Evolutionary conservation across 345 rosid species (phyloP).

Genomic region (Linum trigynum): DNA sequence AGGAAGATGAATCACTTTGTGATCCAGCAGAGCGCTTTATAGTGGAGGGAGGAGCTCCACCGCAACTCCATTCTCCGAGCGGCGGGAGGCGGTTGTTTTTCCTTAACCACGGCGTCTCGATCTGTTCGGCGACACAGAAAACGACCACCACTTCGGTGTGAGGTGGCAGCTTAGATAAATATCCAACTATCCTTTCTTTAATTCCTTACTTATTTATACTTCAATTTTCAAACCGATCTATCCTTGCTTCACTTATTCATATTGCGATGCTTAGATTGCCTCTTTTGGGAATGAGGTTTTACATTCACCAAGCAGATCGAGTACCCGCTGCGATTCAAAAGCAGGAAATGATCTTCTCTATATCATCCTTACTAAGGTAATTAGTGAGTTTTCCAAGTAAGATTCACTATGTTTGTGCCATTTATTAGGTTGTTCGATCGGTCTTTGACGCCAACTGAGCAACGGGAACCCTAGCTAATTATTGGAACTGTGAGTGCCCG

Average conservation of each 20-base stretch:
- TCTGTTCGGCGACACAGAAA: constrained; percentile 19
- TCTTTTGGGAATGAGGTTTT: constrained; percentile 4
- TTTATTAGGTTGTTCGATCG: no score
- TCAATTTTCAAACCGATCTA: no score
- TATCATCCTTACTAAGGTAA: not conserved
- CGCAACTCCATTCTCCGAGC: constrained; percentile 19
- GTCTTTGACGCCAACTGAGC: no score
- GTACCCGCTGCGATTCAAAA: no score
- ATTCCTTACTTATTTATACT: not conserved
- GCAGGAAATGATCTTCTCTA: no score
- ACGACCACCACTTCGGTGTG: constrained; percentile 39
- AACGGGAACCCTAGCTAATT: no score
- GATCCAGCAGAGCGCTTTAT: constrained; percentile 40
- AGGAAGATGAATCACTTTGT: constrained; percentile 54
- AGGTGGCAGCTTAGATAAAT: constrained; percentile 49
- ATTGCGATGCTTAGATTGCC: not conserved
- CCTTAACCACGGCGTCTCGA: constrained; percentile 73
- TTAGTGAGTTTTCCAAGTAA: no score
- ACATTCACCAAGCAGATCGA: constrained; percentile 32
- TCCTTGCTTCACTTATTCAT: no score
- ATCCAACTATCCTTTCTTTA: not conserved
- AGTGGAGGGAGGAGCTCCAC: constrained; percentile 43
- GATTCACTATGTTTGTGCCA: no score
- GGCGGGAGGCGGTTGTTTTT: constrained; percentile 45
- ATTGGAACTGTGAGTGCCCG: no score